Conservation (phyloP, 176 grass and related monocot species). For the Cymbopogon citratus region DNA sequence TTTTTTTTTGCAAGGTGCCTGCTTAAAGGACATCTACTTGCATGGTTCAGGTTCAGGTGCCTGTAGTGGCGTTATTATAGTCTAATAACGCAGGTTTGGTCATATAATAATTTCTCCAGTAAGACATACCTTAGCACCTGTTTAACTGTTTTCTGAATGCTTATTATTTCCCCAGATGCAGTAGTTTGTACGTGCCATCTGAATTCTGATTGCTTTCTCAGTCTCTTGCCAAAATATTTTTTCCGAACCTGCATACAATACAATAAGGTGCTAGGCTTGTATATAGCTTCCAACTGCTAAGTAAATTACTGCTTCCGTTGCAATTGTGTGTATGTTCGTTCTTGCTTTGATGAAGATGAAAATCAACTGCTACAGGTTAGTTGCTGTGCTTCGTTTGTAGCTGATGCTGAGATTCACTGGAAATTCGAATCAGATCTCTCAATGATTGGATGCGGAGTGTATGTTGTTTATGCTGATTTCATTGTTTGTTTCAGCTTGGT, state of each 20-base stretch:
- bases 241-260: not conserved
- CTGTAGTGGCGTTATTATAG: not conserved
- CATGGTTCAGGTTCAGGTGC: not conserved
- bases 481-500: not conserved
- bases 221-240: not conserved
- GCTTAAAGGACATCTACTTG: not conserved
- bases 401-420: not conserved
- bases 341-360: not conserved
- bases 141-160: not conserved
- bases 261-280: not conserved
- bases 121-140: not conserved
- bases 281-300: not conserved
- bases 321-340: not conserved
- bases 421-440: not conserved
- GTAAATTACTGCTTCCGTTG: not conserved
- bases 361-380: not conserved
- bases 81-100: not conserved
- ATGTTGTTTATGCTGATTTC: not conserved
- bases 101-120: not conserved
- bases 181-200: not conserved
- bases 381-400: not conserved
- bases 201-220: not conserved
- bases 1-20: slow-evolving; percentile 39
- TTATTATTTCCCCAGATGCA: not conserved
- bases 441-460: not conserved